These are phyloP conservation scores for Dispira simplex DNA, from an alignment of 192 early-diverging fungal species.

Conservation along the genomic window DNA sequence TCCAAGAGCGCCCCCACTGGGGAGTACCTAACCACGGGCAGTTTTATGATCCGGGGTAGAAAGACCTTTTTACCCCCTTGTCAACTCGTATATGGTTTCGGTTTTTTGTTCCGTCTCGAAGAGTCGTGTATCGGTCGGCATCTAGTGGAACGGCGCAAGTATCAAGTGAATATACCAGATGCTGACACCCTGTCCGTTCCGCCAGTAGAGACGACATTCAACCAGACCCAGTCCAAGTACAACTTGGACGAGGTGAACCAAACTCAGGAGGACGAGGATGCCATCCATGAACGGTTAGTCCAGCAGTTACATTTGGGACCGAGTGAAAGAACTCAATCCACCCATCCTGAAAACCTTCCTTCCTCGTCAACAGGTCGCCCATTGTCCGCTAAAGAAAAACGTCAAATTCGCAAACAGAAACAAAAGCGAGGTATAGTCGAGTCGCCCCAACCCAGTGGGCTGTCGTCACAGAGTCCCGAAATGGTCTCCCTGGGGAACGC, in stretches of 20 bases:
- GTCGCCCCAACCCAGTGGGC: too few relatives aligned
- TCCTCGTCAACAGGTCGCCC: too few relatives aligned
- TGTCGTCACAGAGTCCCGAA: too few relatives aligned
- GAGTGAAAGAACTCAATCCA: too few relatives aligned
- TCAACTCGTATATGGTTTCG: slow-evolving; percentile 93
- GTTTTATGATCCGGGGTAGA: slow-evolving; percentile 88
- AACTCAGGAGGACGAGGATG: slow-evolving; percentile 16
- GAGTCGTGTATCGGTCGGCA: slow-evolving; percentile 66
- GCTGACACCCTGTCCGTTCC: too few relatives aligned
- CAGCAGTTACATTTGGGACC: too few relatives aligned
- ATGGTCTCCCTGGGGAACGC: too few relatives aligned
- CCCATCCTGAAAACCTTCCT: too few relatives aligned
- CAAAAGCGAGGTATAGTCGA: too few relatives aligned
- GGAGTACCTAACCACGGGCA: slow-evolving; percentile 78
- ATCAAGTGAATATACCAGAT: slow-evolving; percentile 13
- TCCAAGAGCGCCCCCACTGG: slow-evolving; percentile 83
- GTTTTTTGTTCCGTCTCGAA: slow-evolving; percentile 81
- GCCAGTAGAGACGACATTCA: slow-evolving; percentile 14
- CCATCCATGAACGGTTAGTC: slow-evolving; percentile 1
- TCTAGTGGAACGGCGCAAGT: slow-evolving; percentile 31
- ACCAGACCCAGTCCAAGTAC: slow-evolving; percentile 26
- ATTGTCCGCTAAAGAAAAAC: too few relatives aligned
- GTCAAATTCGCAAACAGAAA: too few relatives aligned
- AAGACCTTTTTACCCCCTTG: slow-evolving; percentile 89
- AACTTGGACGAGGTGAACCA: slow-evolving; percentile 30